Evolutionary conservation across 352 stramenopile species (phyloP).

Genomic region (Thalassiosira hispida): DNA sequence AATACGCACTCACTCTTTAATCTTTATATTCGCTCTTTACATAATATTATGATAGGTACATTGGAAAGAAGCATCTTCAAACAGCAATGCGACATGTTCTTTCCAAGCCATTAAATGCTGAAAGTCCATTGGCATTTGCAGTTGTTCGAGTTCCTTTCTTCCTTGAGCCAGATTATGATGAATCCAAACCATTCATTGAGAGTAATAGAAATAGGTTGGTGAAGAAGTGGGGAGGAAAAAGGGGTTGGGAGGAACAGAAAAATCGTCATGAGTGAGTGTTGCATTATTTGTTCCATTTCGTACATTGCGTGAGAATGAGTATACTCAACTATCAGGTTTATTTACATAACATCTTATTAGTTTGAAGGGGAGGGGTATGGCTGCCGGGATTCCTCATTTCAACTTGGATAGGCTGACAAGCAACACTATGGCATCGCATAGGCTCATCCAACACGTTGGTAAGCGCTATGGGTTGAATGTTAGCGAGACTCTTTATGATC

Average conservation of each 20-base stretch:
- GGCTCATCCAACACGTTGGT: slow-evolving; percentile 81
- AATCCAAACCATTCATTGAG: slow-evolving; percentile 75
- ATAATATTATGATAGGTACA: slow-evolving; percentile 56
- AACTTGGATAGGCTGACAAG: slow-evolving; percentile 81
- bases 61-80: slow-evolving; percentile 81
- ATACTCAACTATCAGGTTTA: neutral
- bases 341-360: neutral
- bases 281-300: neutral
- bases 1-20: slow-evolving; percentile 4
- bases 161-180: slow-evolving; percentile 79
- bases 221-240: slow-evolving; percentile 78
- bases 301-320: neutral
- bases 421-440: slow-evolving; percentile 82
- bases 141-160: slow-evolving; percentile 83
- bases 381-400: slow-evolving; percentile 80
- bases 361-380: slow-evolving; percentile 74
- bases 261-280: slow-evolving; percentile 58
- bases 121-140: slow-evolving; percentile 63
- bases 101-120: slow-evolving; percentile 44
- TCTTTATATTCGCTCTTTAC: neutral
- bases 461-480: slow-evolving; percentile 75
- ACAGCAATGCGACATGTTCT: slow-evolving; percentile 70
- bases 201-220: slow-evolving; percentile 79
- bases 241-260: slow-evolving; percentile 79
- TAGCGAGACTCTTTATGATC: slow-evolving; percentile 79